These are phyloP conservation scores for Trichosporon faecale DNA, from an alignment of 1,284 basidiomycete species.

Conservation along the genomic window DNA sequence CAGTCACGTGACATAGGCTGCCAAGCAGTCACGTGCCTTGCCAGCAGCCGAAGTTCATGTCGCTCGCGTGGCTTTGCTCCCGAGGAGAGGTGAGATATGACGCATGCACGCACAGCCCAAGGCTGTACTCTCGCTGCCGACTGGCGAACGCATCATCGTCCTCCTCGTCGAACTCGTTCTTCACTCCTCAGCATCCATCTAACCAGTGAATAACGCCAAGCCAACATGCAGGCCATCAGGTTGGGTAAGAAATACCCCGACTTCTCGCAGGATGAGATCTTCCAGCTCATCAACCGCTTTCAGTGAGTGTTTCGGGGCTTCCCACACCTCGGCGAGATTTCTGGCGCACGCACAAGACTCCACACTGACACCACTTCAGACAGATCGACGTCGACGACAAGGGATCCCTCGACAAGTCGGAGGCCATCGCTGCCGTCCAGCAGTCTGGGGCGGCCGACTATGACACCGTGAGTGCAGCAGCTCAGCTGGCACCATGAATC, in stretches of 20 bases:
- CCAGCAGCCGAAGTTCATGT: not conserved
- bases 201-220: not conserved
- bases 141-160: constrained; percentile 2
- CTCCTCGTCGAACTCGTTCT: not conserved
- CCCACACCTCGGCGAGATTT: constrained; percentile 16
- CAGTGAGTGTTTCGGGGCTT: constrained; percentile 62
- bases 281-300: constrained; percentile 86
- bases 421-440: constrained; percentile 73
- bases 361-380: constrained; percentile 53
- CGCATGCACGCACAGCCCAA: constrained; percentile 9
- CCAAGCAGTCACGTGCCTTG: not conserved
- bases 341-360: not conserved
- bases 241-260: constrained; percentile 92
- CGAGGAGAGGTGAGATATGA: constrained; percentile 5
- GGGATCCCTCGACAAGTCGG: constrained; percentile 77
- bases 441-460: constrained; percentile 76
- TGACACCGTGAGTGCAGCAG: constrained; percentile 65
- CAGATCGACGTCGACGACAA: constrained; percentile 78
- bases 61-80: constrained; percentile 5
- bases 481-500: constrained; percentile 28
- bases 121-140: not conserved
- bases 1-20: not conserved
- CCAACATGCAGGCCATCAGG: constrained; percentile 55
- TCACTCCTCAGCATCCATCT: not conserved
- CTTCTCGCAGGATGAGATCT: constrained; percentile 86